These are phyloP conservation scores for Draba incana DNA, from an alignment of 345 rosid genomes.

Conservation along the genomic window DNA sequence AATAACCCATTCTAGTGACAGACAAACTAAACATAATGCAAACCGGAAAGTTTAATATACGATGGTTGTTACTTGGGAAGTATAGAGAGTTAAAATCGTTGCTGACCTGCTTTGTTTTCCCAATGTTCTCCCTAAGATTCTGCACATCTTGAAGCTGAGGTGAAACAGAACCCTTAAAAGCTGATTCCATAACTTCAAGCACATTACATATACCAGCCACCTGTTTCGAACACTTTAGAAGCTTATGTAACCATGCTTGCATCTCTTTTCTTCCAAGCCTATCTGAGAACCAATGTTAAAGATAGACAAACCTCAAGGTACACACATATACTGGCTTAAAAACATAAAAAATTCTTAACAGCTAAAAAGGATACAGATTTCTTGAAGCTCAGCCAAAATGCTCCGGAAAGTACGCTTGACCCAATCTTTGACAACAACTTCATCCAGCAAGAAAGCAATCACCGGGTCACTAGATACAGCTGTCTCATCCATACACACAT, in stretches of 20 bases:
- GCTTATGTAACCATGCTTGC: slow-evolving; percentile 55
- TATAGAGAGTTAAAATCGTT: background rate
- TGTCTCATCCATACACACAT: slow-evolving; percentile 97
- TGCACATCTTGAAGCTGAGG: slow-evolving; percentile 78
- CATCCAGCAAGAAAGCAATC: slow-evolving; percentile 95
- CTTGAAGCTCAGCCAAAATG: slow-evolving; percentile 60
- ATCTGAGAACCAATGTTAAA: slow-evolving; percentile 64
- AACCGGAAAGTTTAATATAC: slow-evolving; percentile 1
- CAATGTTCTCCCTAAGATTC: slow-evolving; percentile 72
- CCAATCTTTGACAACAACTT: slow-evolving; percentile 99
- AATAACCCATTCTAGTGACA: too few relatives aligned
- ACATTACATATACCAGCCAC: slow-evolving; percentile 71
- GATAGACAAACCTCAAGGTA: slow-evolving; percentile 34
- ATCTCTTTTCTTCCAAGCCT: slow-evolving; percentile 61
- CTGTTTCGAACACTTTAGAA: slow-evolving; percentile 58
- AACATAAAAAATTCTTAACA: slow-evolving; percentile 34
- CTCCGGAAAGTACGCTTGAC: slow-evolving; percentile 77
- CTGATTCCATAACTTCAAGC: slow-evolving; percentile 82
- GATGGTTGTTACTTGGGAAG: background rate
- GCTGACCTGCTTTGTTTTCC: slow-evolving; percentile 89
- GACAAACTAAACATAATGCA: slow-evolving; percentile 22
- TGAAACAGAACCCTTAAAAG: slow-evolving; percentile 75
- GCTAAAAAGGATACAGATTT: slow-evolving; percentile 77
- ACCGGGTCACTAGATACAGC: slow-evolving; percentile 98
- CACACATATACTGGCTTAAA: slow-evolving; percentile 4